Conservation (phyloP, 1,139 yeast species). For the Saccharomyces hybrid region DNA sequence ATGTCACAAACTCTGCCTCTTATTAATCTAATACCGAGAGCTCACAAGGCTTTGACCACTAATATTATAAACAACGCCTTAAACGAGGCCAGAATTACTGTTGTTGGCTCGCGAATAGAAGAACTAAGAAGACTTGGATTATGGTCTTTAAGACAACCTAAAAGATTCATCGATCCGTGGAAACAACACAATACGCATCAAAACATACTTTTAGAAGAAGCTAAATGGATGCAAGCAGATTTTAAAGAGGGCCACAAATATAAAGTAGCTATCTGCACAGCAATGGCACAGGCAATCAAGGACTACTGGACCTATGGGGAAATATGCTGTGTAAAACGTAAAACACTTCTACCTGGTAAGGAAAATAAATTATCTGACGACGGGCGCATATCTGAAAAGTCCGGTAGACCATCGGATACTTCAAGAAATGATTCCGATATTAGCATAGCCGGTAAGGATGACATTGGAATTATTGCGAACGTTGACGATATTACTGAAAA, state of each 20-base stretch:
- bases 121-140: slow-evolving; percentile 79
- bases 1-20: slow-evolving; percentile 83
- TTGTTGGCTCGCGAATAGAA: slow-evolving; percentile 86
- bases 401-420: background rate
- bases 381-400: background rate
- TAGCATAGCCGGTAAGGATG: background rate
- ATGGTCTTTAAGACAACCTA: slow-evolving; percentile 90
- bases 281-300: slow-evolving; percentile 60
- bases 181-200: slow-evolving; percentile 46
- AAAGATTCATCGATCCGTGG: slow-evolving; percentile 61
- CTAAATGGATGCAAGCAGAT: slow-evolving; percentile 78
- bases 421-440: background rate
- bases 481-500: no score
- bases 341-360: slow-evolving; percentile 1
- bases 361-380: background rate
- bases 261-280: slow-evolving; percentile 62
- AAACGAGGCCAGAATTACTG: slow-evolving; percentile 89
- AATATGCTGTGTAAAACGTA: slow-evolving; percentile 48
- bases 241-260: slow-evolving; percentile 63
- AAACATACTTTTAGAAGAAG: slow-evolving; percentile 72
- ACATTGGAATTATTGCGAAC: background rate
- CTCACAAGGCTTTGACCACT: slow-evolving; percentile 80
- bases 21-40: slow-evolving; percentile 69
- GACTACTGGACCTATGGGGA: slow-evolving; percentile 79
- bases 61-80: slow-evolving; percentile 79